Conservation (phyloP, 495 filamentous ascomycete genomes). For the Aspergillus avenaceus region DNA sequence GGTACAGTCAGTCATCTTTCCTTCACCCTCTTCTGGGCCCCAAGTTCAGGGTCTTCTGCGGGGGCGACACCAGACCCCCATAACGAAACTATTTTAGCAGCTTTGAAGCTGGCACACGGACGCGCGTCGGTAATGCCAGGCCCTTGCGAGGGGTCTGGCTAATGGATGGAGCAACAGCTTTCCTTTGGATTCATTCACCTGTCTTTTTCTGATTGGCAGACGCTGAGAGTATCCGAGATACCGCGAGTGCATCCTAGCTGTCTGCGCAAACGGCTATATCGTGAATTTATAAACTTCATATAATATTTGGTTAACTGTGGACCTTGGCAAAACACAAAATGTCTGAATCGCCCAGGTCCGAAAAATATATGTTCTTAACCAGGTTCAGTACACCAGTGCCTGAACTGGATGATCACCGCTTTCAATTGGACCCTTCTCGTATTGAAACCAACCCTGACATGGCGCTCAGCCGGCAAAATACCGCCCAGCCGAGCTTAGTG, state of each 20-base stretch:
- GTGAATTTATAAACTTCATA: not conserved
- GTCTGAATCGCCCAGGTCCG: constrained; percentile 62
- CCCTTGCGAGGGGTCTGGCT: constrained; percentile 47
- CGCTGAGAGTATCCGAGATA: constrained; percentile 3
- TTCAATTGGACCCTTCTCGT: constrained; percentile 63
- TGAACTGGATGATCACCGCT: constrained; percentile 89
- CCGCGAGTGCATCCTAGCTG: constrained; percentile 1
- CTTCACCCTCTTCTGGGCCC: constrained; percentile 91
- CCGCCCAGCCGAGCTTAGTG: constrained; percentile 23
- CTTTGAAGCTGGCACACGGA: constrained; percentile 35
- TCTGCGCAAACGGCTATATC: not conserved
- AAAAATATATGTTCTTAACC: constrained; percentile 50
- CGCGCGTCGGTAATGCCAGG: constrained; percentile 42
- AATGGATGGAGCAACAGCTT: constrained; percentile 38
- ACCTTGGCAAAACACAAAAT: constrained; percentile 37
- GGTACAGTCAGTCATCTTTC: constrained; percentile 70
- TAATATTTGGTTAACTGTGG: not conserved
- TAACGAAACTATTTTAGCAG: constrained; percentile 62
- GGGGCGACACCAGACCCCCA: constrained; percentile 96
- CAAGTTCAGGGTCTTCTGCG: constrained; percentile 83
- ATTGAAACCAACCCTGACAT: constrained; percentile 46
- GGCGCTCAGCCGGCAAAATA: constrained; percentile 35
- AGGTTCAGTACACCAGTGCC: constrained; percentile 75
- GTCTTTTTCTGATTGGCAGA: constrained; percentile 16
- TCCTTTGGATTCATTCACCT: constrained; percentile 31